Percentiles rank a stretch among this genome's conserved stretches.
Conservation (phyloP, 352 stramenopile genomes). For the Thalassiosira sp. region DNA sequence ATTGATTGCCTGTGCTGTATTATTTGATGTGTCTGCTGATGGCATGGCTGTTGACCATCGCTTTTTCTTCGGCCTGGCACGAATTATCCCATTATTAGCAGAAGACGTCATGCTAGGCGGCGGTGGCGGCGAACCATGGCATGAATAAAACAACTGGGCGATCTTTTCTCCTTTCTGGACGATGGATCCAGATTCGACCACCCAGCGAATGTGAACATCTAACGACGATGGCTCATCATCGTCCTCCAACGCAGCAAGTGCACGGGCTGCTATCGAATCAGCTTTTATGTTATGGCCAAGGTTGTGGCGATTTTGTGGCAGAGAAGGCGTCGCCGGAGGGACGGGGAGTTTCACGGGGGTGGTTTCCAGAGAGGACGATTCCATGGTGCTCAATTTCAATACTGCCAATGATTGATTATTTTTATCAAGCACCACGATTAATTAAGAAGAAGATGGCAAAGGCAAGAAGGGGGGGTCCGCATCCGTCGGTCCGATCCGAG, state of each 20-base stretch:
- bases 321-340: slow-evolving; percentile 7
- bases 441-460: too few species aligned
- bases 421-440: too few species aligned
- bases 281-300: background rate
- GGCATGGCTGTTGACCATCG: background rate
- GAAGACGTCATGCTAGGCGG: background rate
- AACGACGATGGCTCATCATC: slow-evolving; percentile 5
- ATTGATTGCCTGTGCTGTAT: background rate
- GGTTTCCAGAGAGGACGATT: slow-evolving; percentile 1
- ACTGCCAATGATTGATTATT: too few species aligned
- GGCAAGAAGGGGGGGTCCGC: too few species aligned
- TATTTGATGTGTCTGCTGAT: slow-evolving; percentile 11
- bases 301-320: background rate
- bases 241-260: slow-evolving; percentile 8
- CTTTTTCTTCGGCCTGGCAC: slow-evolving; percentile 3
- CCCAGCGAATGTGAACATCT: slow-evolving; percentile 28
- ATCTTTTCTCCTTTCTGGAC: slow-evolving; percentile 36
- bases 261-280: background rate
- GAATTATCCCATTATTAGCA: slow-evolving; percentile 9
- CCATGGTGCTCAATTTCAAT: background rate
- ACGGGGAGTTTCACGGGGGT: slow-evolving; percentile 20
- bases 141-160: slow-evolving; percentile 25
- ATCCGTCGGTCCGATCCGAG: too few species aligned
- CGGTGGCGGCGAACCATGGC: background rate
- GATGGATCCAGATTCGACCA: slow-evolving; percentile 31